Percentiles rank a stretch among this genome's conserved stretches.
phyloP scores from a whole-genome alignment of 345 rosid species.

The Triadica sebifera region DNA sequence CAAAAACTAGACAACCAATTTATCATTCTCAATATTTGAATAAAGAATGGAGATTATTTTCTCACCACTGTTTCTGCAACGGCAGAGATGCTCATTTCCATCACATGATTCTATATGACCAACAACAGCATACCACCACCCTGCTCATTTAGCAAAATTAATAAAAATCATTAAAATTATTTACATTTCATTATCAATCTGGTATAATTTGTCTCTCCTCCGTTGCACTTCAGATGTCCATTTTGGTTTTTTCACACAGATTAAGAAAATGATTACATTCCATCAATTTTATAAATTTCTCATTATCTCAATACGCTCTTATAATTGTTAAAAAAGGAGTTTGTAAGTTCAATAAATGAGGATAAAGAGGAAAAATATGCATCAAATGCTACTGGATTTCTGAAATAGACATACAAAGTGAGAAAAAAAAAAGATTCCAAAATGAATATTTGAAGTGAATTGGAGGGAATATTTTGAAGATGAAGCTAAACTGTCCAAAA shows the following conservation, averaged over 20 bases:
- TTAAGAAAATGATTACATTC: too few relatives aligned
- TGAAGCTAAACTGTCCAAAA: neutral
- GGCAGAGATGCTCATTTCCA: conserved; percentile 61
- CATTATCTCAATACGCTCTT: too few relatives aligned
- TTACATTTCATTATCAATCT: neutral
- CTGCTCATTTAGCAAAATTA: conserved; percentile 33
- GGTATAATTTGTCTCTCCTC: neutral
- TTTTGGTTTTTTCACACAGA: too few relatives aligned
- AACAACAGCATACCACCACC: conserved; percentile 96
- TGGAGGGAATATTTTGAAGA: neutral
- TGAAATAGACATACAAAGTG: too few relatives aligned
- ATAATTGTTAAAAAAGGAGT: too few relatives aligned
- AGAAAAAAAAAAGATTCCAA: too few relatives aligned
- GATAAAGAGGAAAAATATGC: too few relatives aligned
- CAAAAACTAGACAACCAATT: neutral
- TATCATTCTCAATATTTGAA: neutral
- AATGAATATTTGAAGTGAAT: too few relatives aligned
- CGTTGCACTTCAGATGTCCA: too few relatives aligned
- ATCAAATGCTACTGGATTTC: too few relatives aligned
- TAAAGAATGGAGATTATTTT: neutral
- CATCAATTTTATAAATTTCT: too few relatives aligned
- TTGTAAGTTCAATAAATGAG: too few relatives aligned
- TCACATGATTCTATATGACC: conserved; percentile 88
- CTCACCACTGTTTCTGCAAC: conserved; percentile 61
- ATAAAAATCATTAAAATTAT: neutral